Evolutionary conservation across 169 alveolate species (phyloP), one percentile per base, ranked within the genome.

Genomic region (Prorocentrum cordatum): DNA sequence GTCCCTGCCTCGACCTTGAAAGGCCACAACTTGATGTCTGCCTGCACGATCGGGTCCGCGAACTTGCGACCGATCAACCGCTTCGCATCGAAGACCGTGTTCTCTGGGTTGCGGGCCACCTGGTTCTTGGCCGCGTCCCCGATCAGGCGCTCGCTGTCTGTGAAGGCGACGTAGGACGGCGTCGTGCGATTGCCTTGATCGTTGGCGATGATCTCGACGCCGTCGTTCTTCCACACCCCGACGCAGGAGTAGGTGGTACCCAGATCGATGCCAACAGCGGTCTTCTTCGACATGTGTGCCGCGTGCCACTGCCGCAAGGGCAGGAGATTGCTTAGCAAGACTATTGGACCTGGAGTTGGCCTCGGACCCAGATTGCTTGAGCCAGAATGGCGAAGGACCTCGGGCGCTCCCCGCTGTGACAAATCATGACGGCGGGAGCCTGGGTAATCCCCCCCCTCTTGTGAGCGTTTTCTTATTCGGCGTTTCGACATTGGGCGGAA

Each of bases 161-260:
- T 97, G 92, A 97, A 97, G 45, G 99, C 99, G 39, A 97, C 99
- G 92, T 96, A 97, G 0, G 99, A 97, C 26, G 99, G 99, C 22
- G 99, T 97, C 71, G 99, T 97, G 72, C 99, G 94, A 94, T 97
- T 97, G 32, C 99, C 99, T 92, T 97, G 98, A 83, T 97, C 99
- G 91, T 97, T 98, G 27, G 99, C 98, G 89, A 98, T 96, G 85
- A 98, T 97, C 87, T 97, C 99, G 92, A 97, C 97, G n/a, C 98
- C 97, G 70, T 96, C 95, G 86, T 95, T 94, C 94, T 97, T 99
- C 98, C 97, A 95, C 45, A 98, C 96, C 7, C 99, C 99, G 36
- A 97, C 99, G 92, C 99, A 98, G 59, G 99, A 96, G 96, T 98
- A 97, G 58, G 99, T 98, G 35, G 99, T 98, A 61, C 99, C 99